Conservation (phyloP, 2,329 filamentous ascomycete genomes). For the Microdochium bolleyi region DNA sequence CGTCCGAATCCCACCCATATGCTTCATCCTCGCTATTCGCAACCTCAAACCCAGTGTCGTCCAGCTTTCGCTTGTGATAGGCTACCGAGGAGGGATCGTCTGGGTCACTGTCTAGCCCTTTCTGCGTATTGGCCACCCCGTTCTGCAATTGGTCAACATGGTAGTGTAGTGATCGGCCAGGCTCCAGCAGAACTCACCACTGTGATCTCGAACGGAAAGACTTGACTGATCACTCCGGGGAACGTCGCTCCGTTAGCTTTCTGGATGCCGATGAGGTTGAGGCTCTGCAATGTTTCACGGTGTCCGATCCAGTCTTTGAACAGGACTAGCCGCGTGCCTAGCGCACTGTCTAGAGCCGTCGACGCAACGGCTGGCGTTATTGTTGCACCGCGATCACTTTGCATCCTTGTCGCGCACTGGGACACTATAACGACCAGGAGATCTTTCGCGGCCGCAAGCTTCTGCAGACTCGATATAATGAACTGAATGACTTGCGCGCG, state of each 20-base stretch:
- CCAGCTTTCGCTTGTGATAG: constrained; percentile 55
- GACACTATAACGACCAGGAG: constrained; percentile 69
- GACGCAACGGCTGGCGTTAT: constrained; percentile 70
- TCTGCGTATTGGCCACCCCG: constrained; percentile 18
- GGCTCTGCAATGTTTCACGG: constrained; percentile 33
- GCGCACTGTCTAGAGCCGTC: constrained; percentile 69
- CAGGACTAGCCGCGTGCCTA: constrained; percentile 66
- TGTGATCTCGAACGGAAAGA: constrained; percentile 41
- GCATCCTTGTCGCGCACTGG: constrained; percentile 77
- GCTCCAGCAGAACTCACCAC: constrained; percentile 24
- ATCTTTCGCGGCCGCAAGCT: constrained; percentile 64
- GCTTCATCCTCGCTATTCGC: constrained; percentile 60
- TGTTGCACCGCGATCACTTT: constrained; percentile 55
- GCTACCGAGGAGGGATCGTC: constrained; percentile 28
- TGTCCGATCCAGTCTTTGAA: constrained; percentile 68
- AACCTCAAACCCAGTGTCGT: constrained; percentile 50
- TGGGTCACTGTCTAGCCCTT: constrained; percentile 33
- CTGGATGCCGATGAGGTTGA: constrained; percentile 55
- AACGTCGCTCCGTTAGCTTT: constrained; percentile 50
- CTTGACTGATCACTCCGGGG: constrained; percentile 28
- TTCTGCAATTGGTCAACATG: not conserved
- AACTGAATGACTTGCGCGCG: constrained; percentile 47
- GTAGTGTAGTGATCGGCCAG: constrained; percentile 2
- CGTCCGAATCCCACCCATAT: constrained; percentile 64
- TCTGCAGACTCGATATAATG: constrained; percentile 64